Base-by-base conservation (phyloP, 208 protist genomes). In the Trypanosomatidae sp. region DNA sequence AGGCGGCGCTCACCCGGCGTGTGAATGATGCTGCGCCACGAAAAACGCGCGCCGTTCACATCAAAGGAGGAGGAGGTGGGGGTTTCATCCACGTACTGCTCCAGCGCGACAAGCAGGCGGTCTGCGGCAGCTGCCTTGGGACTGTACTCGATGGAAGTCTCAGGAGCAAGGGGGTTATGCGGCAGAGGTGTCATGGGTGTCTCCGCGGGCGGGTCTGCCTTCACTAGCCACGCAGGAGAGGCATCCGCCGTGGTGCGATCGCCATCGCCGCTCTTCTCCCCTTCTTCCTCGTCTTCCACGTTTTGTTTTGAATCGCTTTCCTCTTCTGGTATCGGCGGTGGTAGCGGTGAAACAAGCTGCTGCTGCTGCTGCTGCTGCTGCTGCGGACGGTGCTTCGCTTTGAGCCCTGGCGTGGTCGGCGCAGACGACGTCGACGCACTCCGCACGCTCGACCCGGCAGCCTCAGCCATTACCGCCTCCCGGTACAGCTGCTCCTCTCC, bases 1-100 rank as follows among this genome's bases (percentile, higher is more conserved):
- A 94, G 70, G n/a, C 84, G 79, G 3, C 84, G 82, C 70, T 86
- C 73, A 41, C 75, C 70, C 0, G 83, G 87, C 0, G 87, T 89
- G 71, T 87, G 81, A 6, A 88, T 56, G 50, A 91, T 58, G 66
- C 86, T 90, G 50, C 75, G 36, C 79, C 77, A 85, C 46, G 80
- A 85, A 58, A 79, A 84, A 30, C 58, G 39, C 17, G 62, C 70
- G 25, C 70, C 55, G 53, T 64, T 66, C 5, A 67, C 66, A 73
- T 76, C 77, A n/a, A 76, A 79, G 43, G 79, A 82, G 41, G 44
- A 52, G 1, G 84, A 84, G 33, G 66, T 68, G 13, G 70, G 69
- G 17, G 64, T 69, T 4, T 58, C 7, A 19, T 36, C 47, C 7
- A 91, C 87, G 76, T 91, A 85, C 41, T 73, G 66, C 71, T 94